Conservation (phyloP, 108 stramenopile genomes). For the Skeletonema potamos region DNA sequence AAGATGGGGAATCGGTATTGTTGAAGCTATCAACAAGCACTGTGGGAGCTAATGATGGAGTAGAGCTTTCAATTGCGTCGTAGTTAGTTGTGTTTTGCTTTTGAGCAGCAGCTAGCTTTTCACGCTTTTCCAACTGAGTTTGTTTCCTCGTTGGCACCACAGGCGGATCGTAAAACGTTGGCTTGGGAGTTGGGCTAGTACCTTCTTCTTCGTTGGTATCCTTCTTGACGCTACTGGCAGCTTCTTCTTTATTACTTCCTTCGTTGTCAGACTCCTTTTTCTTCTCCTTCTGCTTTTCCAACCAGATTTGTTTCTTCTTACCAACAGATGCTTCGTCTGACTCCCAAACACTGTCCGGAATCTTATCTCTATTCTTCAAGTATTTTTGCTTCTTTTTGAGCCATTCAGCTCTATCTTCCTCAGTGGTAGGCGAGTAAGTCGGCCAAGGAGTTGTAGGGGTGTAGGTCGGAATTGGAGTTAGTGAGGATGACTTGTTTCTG, state of each 20-base stretch:
- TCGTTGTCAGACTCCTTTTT: background rate
- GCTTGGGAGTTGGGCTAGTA: background rate
- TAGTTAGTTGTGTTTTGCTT: background rate
- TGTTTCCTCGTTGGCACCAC: background rate
- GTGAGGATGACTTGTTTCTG: background rate
- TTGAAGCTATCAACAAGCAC: too few species aligned
- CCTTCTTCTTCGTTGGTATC: background rate
- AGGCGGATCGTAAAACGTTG: background rate
- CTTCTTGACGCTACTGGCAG: background rate
- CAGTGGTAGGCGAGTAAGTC: background rate
- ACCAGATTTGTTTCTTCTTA: background rate
- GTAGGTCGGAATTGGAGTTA: background rate
- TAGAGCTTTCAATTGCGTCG: background rate
- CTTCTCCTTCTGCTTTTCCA: background rate
- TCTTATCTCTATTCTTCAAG: background rate
- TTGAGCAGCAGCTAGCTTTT: background rate
- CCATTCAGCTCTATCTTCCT: background rate
- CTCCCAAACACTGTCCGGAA: background rate
- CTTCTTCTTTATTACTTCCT: background rate
- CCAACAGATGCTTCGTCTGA: background rate
- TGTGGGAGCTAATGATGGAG: background rate
- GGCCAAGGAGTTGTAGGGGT: background rate
- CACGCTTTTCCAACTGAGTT: background rate
- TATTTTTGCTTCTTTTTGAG: constrained; percentile 1
- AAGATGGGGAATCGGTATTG: background rate